Percentiles rank a stretch among this genome's conserved stretches.
Evolutionary conservation across 2,329 filamentous ascomycete species (phyloP).

Genomic region (Colletotrichum agaves): DNA sequence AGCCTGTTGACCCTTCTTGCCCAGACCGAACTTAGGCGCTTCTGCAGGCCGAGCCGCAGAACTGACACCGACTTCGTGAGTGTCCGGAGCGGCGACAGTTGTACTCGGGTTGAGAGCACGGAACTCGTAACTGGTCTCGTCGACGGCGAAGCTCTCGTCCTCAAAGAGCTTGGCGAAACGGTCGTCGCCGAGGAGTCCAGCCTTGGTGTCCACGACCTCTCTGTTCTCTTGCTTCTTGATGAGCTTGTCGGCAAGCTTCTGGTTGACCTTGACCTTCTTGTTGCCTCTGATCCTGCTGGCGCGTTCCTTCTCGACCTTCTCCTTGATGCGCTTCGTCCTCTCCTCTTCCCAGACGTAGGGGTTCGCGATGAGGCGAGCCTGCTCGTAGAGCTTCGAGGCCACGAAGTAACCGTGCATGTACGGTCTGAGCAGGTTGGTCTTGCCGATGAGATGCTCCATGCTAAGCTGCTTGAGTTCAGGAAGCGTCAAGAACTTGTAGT

Average conservation of each 20-base stretch:
- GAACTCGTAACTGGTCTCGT: slow-evolving; percentile 91
- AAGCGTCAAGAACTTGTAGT: slow-evolving; percentile 97
- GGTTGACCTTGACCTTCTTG: slow-evolving; percentile 98
- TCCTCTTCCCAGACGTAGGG: slow-evolving; percentile 95
- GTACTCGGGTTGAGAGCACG: slow-evolving; percentile 90
- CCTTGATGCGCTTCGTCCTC: slow-evolving; percentile 87
- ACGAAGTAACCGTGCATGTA: slow-evolving; percentile 99
- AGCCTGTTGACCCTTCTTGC: slow-evolving; percentile 24
- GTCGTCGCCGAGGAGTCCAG: slow-evolving; percentile 80
- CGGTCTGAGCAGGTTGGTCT: slow-evolving; percentile 87
- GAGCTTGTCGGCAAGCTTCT: slow-evolving; percentile 79
- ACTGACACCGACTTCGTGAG: slow-evolving; percentile 35
- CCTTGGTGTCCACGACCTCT: slow-evolving; percentile 66
- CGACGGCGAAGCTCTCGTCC: slow-evolving; percentile 91
- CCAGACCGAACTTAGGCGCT: slow-evolving; percentile 27
- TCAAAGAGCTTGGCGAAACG: slow-evolving; percentile 93
- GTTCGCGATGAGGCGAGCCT: slow-evolving; percentile 91
- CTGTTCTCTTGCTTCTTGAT: slow-evolving; percentile 73
- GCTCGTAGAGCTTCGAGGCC: slow-evolving; percentile 92
- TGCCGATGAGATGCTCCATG: slow-evolving; percentile 88
- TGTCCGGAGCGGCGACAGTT: slow-evolving; percentile 37
- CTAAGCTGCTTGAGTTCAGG: slow-evolving; percentile 88
- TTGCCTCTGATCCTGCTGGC: slow-evolving; percentile 91
- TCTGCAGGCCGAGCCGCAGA: slow-evolving; percentile 20
- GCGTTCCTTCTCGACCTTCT: slow-evolving; percentile 97